phyloP scores from a whole-genome alignment of 2,329 filamentous ascomycete species.

The Fusarium liriodendri region DNA sequence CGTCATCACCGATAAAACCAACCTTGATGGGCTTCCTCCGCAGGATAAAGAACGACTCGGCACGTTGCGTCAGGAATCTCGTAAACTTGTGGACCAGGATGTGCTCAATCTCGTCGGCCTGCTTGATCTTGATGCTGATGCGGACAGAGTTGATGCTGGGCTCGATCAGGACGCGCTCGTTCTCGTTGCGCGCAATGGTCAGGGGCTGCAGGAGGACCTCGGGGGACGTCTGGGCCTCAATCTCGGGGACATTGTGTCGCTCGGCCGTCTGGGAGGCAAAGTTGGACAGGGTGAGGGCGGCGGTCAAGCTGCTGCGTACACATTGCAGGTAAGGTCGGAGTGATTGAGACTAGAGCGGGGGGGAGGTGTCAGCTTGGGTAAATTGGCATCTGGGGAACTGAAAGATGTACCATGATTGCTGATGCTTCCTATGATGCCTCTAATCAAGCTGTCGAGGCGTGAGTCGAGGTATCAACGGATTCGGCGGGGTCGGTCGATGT shows the following conservation, averaged over 20 bases:
- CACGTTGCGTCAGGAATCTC: constrained; percentile 82
- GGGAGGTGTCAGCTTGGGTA: constrained; percentile 33
- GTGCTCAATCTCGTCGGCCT: constrained; percentile 98
- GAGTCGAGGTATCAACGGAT: constrained; percentile 28
- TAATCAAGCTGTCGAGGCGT: constrained; percentile 3
- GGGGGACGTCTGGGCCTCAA: constrained; percentile 92
- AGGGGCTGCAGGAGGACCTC: constrained; percentile 94
- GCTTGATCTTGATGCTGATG: constrained; percentile 99
- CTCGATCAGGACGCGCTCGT: constrained; percentile 95
- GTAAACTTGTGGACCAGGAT: constrained; percentile 99
- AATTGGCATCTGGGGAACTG: not conserved
- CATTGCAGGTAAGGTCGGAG: constrained; percentile 96
- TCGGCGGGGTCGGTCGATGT: constrained; percentile 42
- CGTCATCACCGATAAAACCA: constrained; percentile 38
- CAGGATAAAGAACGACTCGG: constrained; percentile 96
- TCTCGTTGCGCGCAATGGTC: constrained; percentile 93
- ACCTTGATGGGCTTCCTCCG: constrained; percentile 96
- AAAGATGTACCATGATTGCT: constrained; percentile 34
- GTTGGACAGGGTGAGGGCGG: constrained; percentile 88
- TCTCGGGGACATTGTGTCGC: constrained; percentile 97
- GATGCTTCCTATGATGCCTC: constrained; percentile 16
- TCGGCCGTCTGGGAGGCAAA: constrained; percentile 98
- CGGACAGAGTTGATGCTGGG: constrained; percentile 97
- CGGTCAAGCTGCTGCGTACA: constrained; percentile 93
- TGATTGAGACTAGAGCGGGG: constrained; percentile 81